These are phyloP conservation scores for Diddensiella santjacobensis DNA, from an alignment of 805 yeast genomes.

Conservation along the genomic window DNA sequence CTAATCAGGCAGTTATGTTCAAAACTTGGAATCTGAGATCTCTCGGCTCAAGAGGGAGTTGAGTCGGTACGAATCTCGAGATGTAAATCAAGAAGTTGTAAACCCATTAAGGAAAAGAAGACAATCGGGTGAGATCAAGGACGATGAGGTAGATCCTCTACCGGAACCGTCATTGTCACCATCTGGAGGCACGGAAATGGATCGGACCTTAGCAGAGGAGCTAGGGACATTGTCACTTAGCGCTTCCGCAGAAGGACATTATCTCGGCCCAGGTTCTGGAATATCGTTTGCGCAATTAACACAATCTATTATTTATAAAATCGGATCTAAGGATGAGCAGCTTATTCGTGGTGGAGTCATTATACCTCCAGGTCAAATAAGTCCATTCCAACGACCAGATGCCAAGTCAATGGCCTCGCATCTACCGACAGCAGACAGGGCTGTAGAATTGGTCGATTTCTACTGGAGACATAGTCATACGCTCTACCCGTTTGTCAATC, in stretches of 20 bases:
- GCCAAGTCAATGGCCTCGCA: neutral
- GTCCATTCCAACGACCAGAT: neutral
- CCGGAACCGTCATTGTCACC: neutral
- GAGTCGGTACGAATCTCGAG: too few relatives aligned
- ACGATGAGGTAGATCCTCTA: neutral
- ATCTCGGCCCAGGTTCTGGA: conserved; percentile 25
- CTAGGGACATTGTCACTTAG: conserved; percentile 20
- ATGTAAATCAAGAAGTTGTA: neutral
- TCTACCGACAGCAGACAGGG: conserved; percentile 14
- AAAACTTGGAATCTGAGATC: conserved; percentile 11
- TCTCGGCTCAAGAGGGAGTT: too few relatives aligned
- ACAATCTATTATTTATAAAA: conserved; percentile 17
- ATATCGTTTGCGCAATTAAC: conserved; percentile 24
- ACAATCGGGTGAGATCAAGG: neutral
- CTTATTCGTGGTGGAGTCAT: conserved; percentile 15
- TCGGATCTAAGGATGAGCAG: conserved; percentile 14
- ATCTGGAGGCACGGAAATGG: neutral
- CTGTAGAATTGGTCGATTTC: conserved; percentile 17
- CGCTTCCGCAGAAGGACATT: conserved; percentile 24
- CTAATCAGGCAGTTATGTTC: conserved; percentile 7
- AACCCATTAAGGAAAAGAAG: neutral
- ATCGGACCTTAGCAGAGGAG: conserved; percentile 10
- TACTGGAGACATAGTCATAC: conserved; percentile 25
- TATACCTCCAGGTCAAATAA: neutral
- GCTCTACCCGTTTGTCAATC: conserved; percentile 19